Evolutionary conservation across 148 eudicot species (phyloP).

Genomic region (Polygonum aviculare): DNA sequence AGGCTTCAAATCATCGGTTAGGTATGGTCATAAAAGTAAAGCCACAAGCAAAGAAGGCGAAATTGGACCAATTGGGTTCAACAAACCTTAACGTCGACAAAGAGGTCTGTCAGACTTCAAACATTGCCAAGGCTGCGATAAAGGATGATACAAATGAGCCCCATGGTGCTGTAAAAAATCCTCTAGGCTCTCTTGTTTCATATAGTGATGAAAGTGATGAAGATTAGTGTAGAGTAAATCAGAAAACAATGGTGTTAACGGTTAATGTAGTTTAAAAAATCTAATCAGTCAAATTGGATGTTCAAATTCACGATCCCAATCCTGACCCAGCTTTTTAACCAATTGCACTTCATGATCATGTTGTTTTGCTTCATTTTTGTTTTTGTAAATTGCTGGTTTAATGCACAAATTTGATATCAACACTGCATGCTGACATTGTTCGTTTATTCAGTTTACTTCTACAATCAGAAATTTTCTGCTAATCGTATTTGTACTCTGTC

Average conservation of each 20-base stretch:
- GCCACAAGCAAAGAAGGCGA: conserved; percentile 76
- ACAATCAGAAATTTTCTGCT: not conserved
- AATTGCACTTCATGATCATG: not conserved
- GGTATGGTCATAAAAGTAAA: conserved; percentile 61
- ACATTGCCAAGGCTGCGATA: conserved; percentile 10
- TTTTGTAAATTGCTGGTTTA: not conserved
- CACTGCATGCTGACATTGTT: not conserved
- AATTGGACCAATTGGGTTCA: conserved; percentile 25
- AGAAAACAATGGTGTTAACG: not conserved
- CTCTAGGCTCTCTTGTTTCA: conserved; percentile 74
- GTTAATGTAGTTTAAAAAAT: not conserved
- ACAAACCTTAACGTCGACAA: conserved; percentile 13
- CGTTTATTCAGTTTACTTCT: not conserved
- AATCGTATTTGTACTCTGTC: not conserved
- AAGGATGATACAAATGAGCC: conserved; percentile 15
- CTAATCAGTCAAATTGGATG: not conserved
- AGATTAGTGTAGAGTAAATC: conserved; percentile 25
- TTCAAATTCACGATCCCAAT: not conserved
- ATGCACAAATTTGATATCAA: not conserved
- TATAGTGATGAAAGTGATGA: conserved; percentile 82
- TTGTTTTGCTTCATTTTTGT: not conserved
- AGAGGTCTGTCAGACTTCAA: not conserved
- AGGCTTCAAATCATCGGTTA: conserved; percentile 30
- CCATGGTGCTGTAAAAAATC: conserved; percentile 17
- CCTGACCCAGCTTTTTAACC: not conserved